Evolutionary conservation across 2,329 filamentous ascomycete genomes (phyloP), one percentile per base, ranked within the genome.

Genomic region (Thermochaetoides dissita): DNA sequence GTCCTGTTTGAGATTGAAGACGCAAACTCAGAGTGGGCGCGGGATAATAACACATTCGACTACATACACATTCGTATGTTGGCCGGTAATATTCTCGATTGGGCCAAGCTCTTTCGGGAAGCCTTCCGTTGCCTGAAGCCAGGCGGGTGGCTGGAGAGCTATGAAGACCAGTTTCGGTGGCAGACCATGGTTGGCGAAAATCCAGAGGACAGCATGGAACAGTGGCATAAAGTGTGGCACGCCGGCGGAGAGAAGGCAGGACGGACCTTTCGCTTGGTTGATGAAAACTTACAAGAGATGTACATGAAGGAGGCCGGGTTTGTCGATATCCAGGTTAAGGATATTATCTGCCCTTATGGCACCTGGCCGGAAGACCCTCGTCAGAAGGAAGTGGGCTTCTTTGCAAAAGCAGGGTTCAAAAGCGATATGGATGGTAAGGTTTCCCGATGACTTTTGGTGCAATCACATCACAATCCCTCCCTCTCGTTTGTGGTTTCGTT

Each of bases 111-210:
- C 8, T 52, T 47, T 37, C 37, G 39, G 3, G 41, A 53, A 32
- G 51, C 50, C 8, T 53, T 45, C 42, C 45, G 47, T 3, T 40
- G 36, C 12, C 41, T 36, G 39, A 50, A 49, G 38, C 51, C 49
- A 3, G 51, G 51, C 8, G 52, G 52, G 9, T 53, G 36, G 36
- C 37, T 53, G 12, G 51, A 52, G 43, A 34, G 43, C 39, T 40
- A 46, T 28, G 47, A 48, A 36, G 36, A 36, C 7, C 41, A 37
- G 11, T 29, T 24, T 10, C 39, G 33, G 11, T 43, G 46, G 34
- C 40, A 35, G 6, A 63, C 72, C 40, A 66, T 78, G 36, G 74
- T 78, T 52, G 72, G 77, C 1, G 40, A 46, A 7, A 38, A 42
- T 11, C 17, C 30, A 12, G 46, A 48, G n/a, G 41, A 44, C 32